These are phyloP conservation scores for Lachnellula arida DNA, from an alignment of 2,329 filamentous ascomycete genomes.

Conservation along the genomic window DNA sequence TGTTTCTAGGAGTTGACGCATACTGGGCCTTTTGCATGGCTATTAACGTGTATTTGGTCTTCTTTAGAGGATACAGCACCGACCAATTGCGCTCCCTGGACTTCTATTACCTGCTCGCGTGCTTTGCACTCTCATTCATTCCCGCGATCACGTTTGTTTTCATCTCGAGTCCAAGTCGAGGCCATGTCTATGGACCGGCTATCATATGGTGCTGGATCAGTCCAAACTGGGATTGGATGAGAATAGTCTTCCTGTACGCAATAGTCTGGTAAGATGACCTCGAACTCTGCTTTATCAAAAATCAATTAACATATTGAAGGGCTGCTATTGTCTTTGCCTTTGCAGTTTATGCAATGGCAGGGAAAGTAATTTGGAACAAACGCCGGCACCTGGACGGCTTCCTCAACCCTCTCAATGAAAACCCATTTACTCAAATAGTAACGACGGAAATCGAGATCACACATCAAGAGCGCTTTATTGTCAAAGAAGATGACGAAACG, in stretches of 20 bases:
- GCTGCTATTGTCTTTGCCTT: conserved; percentile 55
- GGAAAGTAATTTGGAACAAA: conserved; percentile 55
- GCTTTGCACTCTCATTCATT: conserved; percentile 50
- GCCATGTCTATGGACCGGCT: conserved; percentile 32
- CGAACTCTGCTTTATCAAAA: not conserved
- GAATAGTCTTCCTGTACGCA: conserved; percentile 68
- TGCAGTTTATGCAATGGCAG: conserved; percentile 60
- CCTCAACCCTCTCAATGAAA: conserved; percentile 46
- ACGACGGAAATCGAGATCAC: conserved; percentile 37
- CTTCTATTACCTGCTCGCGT: conserved; percentile 46
- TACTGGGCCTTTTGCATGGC: conserved; percentile 55
- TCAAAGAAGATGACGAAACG: conserved; percentile 11
- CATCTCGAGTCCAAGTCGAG: conserved; percentile 32
- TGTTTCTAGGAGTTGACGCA: conserved; percentile 54
- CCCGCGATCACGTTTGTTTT: conserved; percentile 49
- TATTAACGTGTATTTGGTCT: conserved; percentile 54
- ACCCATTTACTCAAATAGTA: conserved; percentile 33
- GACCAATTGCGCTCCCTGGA: conserved; percentile 47
- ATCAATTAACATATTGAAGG: conserved; percentile 26
- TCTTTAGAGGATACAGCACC: conserved; percentile 49
- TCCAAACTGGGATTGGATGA: conserved; percentile 61
- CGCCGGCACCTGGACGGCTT: conserved; percentile 56
- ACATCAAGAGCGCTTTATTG: conserved; percentile 37
- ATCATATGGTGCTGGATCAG: conserved; percentile 76
- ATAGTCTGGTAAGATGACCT: conserved; percentile 50